phyloP scores from a whole-genome alignment of 371 early-diverging fungal genomes.

The Mucor indicus region DNA sequence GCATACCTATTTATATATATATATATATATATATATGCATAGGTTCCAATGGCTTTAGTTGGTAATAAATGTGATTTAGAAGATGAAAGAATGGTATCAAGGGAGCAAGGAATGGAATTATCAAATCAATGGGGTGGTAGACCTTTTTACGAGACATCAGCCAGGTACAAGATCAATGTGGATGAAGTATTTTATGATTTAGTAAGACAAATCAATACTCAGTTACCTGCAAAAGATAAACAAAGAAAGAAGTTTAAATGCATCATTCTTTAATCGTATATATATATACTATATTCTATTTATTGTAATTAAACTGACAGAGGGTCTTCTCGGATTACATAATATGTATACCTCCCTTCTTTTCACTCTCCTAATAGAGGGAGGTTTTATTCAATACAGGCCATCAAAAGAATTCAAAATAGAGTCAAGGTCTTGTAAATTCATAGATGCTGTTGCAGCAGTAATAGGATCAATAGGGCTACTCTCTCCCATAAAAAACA shows the following conservation, averaged over 20 bases:
- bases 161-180: conserved; percentile 79
- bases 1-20: not conserved
- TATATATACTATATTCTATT: no score
- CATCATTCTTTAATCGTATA: conserved; percentile 32
- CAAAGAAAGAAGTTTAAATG: conserved; percentile 41
- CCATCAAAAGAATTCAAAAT: not conserved
- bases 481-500: no score
- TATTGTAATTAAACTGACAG: no score
- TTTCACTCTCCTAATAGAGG: no score
- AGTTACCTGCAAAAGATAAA: conserved; percentile 38
- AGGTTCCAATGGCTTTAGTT: conserved; percentile 85
- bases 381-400: not conserved
- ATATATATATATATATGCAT: not conserved
- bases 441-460: no score
- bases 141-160: conserved; percentile 83
- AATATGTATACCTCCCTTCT: no score
- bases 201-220: conserved; percentile 58
- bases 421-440: conserved; percentile 1
- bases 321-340: no score
- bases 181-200: conserved; percentile 73
- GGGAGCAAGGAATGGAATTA: conserved; percentile 60
- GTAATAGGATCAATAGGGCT: no score
- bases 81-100: conserved; percentile 71
- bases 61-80: conserved; percentile 90
- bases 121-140: conserved; percentile 71